phyloP scores from a whole-genome alignment of 139 green algal genomes.

The Chlorella sp. region DNA sequence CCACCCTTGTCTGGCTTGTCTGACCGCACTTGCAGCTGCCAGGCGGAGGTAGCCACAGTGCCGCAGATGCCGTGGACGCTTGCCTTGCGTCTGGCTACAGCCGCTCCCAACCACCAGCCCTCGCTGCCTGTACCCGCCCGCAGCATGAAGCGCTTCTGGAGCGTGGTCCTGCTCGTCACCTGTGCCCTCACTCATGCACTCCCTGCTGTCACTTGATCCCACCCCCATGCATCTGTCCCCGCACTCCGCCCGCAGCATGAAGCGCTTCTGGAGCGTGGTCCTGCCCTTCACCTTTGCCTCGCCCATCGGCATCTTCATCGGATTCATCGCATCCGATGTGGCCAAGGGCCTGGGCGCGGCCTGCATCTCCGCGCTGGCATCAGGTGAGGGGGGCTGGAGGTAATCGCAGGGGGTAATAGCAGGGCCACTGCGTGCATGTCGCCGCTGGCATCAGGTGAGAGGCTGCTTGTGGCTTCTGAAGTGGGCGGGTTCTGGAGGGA shows the following conservation, averaged over 20 bases:
- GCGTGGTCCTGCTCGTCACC: slow-evolving; percentile 57
- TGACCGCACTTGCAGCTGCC: too few species aligned
- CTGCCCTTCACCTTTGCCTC: slow-evolving; percentile 73
- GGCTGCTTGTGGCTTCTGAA: too few species aligned
- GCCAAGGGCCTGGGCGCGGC: slow-evolving; percentile 54
- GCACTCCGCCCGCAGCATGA: neutral
- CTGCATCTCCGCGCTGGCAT: slow-evolving; percentile 70
- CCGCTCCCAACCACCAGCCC: neutral
- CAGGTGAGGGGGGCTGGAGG: slow-evolving; percentile 27
- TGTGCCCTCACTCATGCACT: neutral
- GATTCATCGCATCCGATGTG: slow-evolving; percentile 60
- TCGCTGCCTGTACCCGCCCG: neutral
- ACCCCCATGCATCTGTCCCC: neutral
- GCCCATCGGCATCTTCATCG: slow-evolving; percentile 74
- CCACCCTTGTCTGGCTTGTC: too few species aligned
- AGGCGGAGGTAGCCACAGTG: too few species aligned
- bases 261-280: slow-evolving; percentile 74
- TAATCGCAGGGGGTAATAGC: neutral
- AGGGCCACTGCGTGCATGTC: neutral
- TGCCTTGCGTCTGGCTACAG: neutral
- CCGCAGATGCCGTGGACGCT: too few species aligned
- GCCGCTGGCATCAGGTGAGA: neutral
- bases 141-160: slow-evolving; percentile 62
- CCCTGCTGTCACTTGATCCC: too few species aligned
- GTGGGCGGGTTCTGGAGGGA: too few species aligned